phyloP scores from a whole-genome alignment of 148 eudicot genomes.

The Camellia sinensis region DNA sequence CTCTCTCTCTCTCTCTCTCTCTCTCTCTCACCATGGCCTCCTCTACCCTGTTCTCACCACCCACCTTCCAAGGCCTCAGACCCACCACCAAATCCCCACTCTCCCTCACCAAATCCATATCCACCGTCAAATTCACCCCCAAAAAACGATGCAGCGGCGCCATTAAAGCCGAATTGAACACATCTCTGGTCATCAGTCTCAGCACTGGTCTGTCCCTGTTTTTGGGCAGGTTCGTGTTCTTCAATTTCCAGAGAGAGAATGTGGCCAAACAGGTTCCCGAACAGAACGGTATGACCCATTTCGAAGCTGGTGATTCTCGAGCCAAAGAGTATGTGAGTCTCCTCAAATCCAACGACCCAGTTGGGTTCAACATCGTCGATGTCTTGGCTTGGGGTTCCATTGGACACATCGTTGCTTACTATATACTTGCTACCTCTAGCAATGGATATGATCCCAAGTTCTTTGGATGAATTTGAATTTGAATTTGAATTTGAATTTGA shows the following conservation, averaged over 20 bases:
- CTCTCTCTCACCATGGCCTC: constrained; percentile 25
- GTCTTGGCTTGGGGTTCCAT: constrained; percentile 95
- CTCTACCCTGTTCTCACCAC: constrained; percentile 45
- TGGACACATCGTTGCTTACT: constrained; percentile 89
- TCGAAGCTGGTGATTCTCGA: constrained; percentile 75
- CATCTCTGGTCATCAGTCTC: constrained; percentile 69
- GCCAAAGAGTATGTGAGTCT: constrained; percentile 90
- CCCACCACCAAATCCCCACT: constrained; percentile 41
- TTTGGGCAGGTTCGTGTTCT: constrained; percentile 85
- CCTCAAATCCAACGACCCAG: constrained; percentile 79
- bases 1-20: not conserved
- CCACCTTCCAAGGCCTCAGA: constrained; percentile 52
- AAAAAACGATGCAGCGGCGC: constrained; percentile 14
- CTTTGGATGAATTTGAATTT: constrained; percentile 31
- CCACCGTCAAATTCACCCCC: constrained; percentile 20
- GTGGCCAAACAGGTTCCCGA: constrained; percentile 86
- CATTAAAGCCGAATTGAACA: constrained; percentile 59
- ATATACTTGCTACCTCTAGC: constrained; percentile 88
- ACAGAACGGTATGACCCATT: constrained; percentile 80
- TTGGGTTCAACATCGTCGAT: constrained; percentile 88
- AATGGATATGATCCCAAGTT: constrained; percentile 94
- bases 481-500: too few relatives aligned
- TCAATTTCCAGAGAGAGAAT: constrained; percentile 88
- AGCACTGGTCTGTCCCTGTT: constrained; percentile 86
- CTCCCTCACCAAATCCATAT: constrained; percentile 11